Base-by-base conservation (phyloP, 768 basidiomycete genomes). In the Cubamyces lactineus region DNA sequence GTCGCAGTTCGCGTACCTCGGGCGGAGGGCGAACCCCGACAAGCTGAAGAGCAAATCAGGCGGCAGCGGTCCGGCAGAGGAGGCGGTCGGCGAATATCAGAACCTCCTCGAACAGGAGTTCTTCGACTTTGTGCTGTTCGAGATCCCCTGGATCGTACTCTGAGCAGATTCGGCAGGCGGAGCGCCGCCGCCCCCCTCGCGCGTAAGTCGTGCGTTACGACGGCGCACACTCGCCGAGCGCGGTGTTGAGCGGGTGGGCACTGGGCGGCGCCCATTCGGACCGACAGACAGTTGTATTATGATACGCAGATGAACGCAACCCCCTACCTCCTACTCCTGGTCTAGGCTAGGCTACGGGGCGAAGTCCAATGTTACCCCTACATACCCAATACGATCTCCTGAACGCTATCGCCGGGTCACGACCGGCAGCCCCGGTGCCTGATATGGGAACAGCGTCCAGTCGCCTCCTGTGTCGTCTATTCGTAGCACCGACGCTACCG, bases 61-160 rank as follows among this genome's bases (percentile, higher is more conserved):
- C n/a, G 58, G 63, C 28, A 53, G 69, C 9, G 77, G 75, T 0
- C 76, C 74, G 7, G 78, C 76, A 46, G 87, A 89, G 5, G 92
- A 94, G 26, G 88, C 93, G 58, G 81, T 84, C 15, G 96, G 95
- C 65, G 96, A 99, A 74, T 99, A 91, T 73, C 92, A 94, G 73
- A 84, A 86, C 13, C 77, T 99, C 40, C 84, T 99, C 82, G 97
- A 99, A 71, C 91, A 96, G 73, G 96, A 99, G 74, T 92, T 91
- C 73, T 94, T 90, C 73, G 94, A 96, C 75, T 99, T 98, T 70
- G 93, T 98, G 23, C 72, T 96, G 71, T 96, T 88, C 72, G 96
- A 98, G 74, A 84, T 99, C 55, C 94, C 93, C 34, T 94, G 91
- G 90, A 91, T 97, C 67, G 77, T 88, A 41, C 81, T 84, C 68